Conservation (phyloP, 306 rosid species). For the Rosa rugosa region DNA sequence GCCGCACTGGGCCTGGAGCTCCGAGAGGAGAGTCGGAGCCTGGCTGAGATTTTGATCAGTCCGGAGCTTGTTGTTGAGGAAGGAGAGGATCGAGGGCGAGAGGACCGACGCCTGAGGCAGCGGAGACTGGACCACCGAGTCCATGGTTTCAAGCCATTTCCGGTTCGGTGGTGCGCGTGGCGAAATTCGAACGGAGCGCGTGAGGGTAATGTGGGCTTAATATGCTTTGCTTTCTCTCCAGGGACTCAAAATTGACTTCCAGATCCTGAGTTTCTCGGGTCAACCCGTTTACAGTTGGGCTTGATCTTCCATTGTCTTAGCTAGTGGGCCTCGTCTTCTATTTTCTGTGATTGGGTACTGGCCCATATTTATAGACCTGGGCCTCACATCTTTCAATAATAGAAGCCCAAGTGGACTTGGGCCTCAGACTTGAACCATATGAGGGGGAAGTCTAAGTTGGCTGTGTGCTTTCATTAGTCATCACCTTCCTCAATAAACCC, state of each 20-base stretch:
- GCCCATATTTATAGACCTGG: not conserved
- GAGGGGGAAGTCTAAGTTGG: too few relatives aligned
- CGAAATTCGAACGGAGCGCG: not conserved
- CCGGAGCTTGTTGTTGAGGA: conserved; percentile 51
- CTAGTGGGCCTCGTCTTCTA: not conserved
- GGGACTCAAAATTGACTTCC: conserved; percentile 15
- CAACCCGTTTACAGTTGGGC: not conserved
- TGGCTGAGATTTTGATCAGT: conserved; percentile 32
- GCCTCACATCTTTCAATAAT: not conserved
- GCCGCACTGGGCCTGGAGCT: conserved; percentile 60
- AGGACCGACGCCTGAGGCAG: conserved; percentile 56
- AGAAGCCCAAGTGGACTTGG: too few relatives aligned
- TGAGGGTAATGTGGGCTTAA: too few relatives aligned
- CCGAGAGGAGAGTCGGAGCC: conserved; percentile 49
- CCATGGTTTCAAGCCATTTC: conserved; percentile 36
- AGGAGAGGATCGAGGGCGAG: conserved; percentile 55
- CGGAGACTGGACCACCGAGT: conserved; percentile 38
- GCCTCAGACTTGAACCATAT: too few relatives aligned
- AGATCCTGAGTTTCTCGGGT: not conserved
- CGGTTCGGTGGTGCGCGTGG: conserved; percentile 12
- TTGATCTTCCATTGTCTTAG: too few relatives aligned
- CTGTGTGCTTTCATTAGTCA: too few relatives aligned
- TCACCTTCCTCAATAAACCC: not conserved
- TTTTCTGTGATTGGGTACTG: too few relatives aligned
- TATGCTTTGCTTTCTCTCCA: not conserved